Evolutionary conservation across 768 basidiomycete species (phyloP), one percentile per base, ranked within the genome.

Genomic region (Suillus tomentosus): DNA sequence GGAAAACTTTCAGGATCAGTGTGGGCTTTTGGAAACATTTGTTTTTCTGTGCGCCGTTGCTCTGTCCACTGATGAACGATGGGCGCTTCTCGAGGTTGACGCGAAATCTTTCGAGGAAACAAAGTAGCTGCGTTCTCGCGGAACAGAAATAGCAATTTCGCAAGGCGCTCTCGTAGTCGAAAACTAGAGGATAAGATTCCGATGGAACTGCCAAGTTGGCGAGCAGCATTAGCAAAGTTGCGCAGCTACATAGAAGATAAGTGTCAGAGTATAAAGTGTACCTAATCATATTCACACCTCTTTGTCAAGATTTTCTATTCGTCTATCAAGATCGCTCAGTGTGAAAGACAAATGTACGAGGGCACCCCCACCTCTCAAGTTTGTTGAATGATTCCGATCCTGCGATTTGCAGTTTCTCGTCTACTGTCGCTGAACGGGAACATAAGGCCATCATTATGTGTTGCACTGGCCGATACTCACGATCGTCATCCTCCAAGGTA

Each of bases 161-260:
- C 77, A 36, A 86, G 76, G 10, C 85, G 82, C 60, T 84, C 79
- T 4, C 85, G 80, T 22, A 85, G 73, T 64, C 79, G 79, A 70
- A 80, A 83, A 1, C 83, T 80, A 19, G 85, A 86, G 13, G 83
- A 85, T 17, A 85, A 75, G 48, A 85, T 82, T 9, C 84, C 85
- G 37, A 86, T 82, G 0, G 84, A 85, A 62, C 82, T 83, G 5
- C 85, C 84, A 2, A 85, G 72, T 59, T 84, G 84, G 19, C 85
- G 82, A 34, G 84, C 82, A 8, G 85, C 83, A 37, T 85, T 85
- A n/a, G 81, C 80, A 67, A 85, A 85, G 69, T 82, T 81, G 10
- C 83, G 79, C 15, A 85, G 79, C 81, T 84, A 61, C 1, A 64
- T 27, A 54, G 22, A 17, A 42, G 34, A 64, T 71, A 61, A 70